Percentiles rank a stretch among this genome's conserved stretches.
Conservation (phyloP, 345 rosid species). For the Microcos paniculata region DNA sequence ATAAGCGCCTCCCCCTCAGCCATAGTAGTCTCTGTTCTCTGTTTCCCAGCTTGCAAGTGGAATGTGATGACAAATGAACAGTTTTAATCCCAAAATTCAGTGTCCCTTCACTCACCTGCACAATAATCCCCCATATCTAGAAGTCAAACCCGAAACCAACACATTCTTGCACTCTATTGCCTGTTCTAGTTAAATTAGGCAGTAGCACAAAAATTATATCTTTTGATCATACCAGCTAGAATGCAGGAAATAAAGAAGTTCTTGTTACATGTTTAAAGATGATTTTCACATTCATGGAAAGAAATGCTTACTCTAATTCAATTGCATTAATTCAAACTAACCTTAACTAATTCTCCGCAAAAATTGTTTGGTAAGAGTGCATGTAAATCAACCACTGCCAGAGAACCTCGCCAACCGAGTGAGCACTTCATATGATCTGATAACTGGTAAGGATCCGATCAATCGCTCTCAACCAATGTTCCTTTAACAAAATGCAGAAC, state of each 20-base stretch:
- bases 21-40: constrained; percentile 18
- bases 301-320: not conserved
- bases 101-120: constrained; percentile 26
- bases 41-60: constrained; percentile 24
- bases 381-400: constrained; percentile 27
- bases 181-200: not conserved
- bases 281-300: not conserved
- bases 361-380: constrained; percentile 16
- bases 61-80: constrained; percentile 15
- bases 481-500: constrained; percentile 19
- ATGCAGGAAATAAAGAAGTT: not conserved
- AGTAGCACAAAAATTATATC: not conserved
- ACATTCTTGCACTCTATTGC: not conserved
- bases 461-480: constrained; percentile 19
- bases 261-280: not conserved
- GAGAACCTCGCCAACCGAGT: constrained; percentile 27
- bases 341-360: constrained; percentile 25
- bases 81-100: constrained; percentile 19
- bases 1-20: constrained; percentile 28
- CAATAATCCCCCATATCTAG: not conserved
- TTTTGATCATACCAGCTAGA: not conserved
- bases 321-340: constrained; percentile 8
- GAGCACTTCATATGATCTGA: constrained; percentile 36
- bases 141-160: not conserved
- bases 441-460: constrained; percentile 7